Evolutionary conservation across 495 filamentous ascomycete species (phyloP).

Genomic region (Xylaria acuta): DNA sequence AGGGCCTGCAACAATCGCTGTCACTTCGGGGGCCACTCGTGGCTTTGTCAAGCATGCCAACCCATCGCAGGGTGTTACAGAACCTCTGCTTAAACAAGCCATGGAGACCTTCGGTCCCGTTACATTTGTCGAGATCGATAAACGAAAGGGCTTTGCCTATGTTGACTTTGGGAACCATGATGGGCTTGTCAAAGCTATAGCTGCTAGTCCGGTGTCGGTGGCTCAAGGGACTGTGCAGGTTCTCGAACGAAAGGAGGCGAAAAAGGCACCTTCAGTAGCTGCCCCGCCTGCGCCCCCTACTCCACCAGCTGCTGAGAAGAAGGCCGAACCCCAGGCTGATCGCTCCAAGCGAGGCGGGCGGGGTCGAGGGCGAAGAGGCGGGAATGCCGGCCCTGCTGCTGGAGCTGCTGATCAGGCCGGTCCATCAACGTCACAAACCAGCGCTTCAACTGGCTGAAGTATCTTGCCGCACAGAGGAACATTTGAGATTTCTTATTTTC

Average conservation of each 20-base stretch:
- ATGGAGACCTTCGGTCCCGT: constrained; percentile 74
- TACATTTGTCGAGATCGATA: constrained; percentile 83
- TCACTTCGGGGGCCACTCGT: constrained; percentile 67
- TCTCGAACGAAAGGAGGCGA: constrained; percentile 74
- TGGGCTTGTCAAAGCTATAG: constrained; percentile 75
- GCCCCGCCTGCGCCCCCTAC: background rate
- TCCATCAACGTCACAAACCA: constrained; percentile 8
- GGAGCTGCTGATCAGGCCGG: constrained; percentile 17
- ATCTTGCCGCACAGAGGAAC: background rate
- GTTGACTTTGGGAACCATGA: constrained; percentile 79
- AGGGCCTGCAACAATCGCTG: constrained; percentile 29
- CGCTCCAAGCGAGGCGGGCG: constrained; percentile 25
- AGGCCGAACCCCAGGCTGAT: constrained; percentile 24
- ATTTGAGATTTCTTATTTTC: background rate
- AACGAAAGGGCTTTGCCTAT: constrained; percentile 91
- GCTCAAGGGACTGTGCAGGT: constrained; percentile 87
- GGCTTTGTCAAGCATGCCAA: constrained; percentile 96
- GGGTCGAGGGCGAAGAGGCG: constrained; percentile 25
- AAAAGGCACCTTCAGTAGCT: constrained; percentile 30
- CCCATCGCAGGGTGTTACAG: constrained; percentile 88
- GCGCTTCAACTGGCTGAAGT: constrained; percentile 22
- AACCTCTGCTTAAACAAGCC: constrained; percentile 72
- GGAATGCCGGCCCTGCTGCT: constrained; percentile 11
- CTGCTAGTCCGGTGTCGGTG: constrained; percentile 78
- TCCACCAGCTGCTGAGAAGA: constrained; percentile 18